Evolutionary conservation across 2,329 filamentous ascomycete species (phyloP).

Genomic region (Colletotrichum tanaceti): DNA sequence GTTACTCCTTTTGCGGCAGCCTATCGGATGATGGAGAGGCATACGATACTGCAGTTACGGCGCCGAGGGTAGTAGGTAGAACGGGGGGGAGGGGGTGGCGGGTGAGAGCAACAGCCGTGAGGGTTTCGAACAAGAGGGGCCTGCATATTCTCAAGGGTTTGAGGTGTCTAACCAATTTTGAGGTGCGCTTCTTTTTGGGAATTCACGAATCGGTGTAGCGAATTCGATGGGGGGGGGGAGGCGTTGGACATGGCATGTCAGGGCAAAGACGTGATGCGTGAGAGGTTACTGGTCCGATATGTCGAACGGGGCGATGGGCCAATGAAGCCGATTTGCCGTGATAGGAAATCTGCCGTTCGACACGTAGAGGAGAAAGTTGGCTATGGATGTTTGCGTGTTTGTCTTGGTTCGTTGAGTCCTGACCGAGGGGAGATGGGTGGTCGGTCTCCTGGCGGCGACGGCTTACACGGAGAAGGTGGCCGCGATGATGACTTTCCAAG

Average conservation of each 20-base stretch:
- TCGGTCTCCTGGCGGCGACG: background rate
- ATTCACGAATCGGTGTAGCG: conserved; percentile 25
- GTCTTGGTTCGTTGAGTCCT: background rate
- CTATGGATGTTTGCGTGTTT: background rate
- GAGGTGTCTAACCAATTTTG: background rate
- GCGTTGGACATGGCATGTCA: background rate
- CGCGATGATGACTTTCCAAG: too few relatives aligned
- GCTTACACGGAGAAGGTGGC: background rate
- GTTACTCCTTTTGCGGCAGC: background rate
- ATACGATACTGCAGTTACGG: background rate
- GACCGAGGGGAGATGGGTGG: background rate
- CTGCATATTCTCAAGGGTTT: conserved; percentile 3
- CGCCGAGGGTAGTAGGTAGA: background rate
- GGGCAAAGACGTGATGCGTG: background rate
- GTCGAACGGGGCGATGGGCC: background rate
- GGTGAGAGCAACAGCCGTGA: conserved; percentile 5
- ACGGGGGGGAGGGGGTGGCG: background rate
- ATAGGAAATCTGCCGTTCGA: background rate
- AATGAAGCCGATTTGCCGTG: background rate
- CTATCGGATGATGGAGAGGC: background rate
- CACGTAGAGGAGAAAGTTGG: background rate
- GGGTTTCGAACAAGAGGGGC: conserved; percentile 9
- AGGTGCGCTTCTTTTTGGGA: conserved; percentile 9
- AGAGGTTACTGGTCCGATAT: background rate
- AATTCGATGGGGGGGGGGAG: background rate